phyloP scores from a whole-genome alignment of 179 eudicot genomes.

The Amaranthus tricolor region DNA sequence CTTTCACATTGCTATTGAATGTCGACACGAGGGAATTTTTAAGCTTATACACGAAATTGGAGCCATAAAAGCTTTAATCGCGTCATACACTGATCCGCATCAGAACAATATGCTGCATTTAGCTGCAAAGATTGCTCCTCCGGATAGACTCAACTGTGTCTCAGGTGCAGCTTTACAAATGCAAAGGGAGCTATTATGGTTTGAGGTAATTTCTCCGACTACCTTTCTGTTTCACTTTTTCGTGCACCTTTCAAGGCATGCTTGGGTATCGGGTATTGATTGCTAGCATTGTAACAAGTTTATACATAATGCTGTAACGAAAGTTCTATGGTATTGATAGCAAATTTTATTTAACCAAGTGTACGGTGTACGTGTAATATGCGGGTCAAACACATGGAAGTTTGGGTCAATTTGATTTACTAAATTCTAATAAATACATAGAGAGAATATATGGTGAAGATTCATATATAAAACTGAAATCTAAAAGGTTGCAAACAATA shows the following conservation, averaged over 20 bases:
- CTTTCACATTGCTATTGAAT: constrained; percentile 34
- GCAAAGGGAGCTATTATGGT: constrained; percentile 44
- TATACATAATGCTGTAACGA: not conserved
- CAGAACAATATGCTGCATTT: constrained; percentile 40
- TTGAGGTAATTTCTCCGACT: constrained; percentile 25
- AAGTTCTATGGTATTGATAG: not conserved
- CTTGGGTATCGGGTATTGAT: not conserved
- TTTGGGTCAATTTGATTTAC: no score
- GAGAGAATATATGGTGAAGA: no score
- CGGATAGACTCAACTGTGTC: constrained; percentile 31
- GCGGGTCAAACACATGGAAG: no score
- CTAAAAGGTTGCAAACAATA: no score
- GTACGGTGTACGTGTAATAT: no score
- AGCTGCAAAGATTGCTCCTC: constrained; percentile 37
- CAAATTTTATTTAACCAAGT: no score
- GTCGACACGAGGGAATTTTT: constrained; percentile 40
- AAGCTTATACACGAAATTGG: constrained; percentile 34
- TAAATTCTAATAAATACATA: no score
- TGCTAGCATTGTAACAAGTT: not conserved
- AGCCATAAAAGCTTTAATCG: constrained; percentile 31
- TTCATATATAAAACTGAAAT: no score
- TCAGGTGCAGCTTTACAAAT: constrained; percentile 46
- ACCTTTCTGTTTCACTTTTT: not conserved
- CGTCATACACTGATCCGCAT: constrained; percentile 26
- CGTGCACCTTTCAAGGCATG: not conserved